Evolutionary conservation across 495 filamentous ascomycete genomes (phyloP).

Genomic region (Xylaria longipes): DNA sequence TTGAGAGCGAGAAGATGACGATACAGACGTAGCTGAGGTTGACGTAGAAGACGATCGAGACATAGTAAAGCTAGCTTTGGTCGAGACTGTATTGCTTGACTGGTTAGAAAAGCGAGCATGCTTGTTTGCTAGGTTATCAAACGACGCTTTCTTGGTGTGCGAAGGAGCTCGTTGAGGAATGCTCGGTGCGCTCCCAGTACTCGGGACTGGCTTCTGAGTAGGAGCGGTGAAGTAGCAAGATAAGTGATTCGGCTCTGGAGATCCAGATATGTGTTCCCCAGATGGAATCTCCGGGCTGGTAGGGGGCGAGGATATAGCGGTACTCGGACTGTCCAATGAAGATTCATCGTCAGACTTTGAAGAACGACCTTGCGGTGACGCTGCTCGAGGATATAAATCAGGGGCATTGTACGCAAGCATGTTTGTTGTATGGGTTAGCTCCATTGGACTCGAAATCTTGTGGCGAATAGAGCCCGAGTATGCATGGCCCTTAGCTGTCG

Average conservation of each 20-base stretch:
- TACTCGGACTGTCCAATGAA: constrained; percentile 63
- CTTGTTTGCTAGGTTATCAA: constrained; percentile 65
- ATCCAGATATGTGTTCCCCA: constrained; percentile 60
- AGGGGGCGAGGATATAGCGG: constrained; percentile 62
- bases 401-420: constrained; percentile 94
- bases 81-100: constrained; percentile 49
- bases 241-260: constrained; percentile 76
- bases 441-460: constrained; percentile 87
- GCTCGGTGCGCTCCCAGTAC: constrained; percentile 59
- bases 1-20: constrained; percentile 42
- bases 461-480: constrained; percentile 49
- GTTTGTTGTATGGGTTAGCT: constrained; percentile 92
- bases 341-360: constrained; percentile 60
- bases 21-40: constrained; percentile 51
- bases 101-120: constrained; percentile 60
- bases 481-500: constrained; percentile 45
- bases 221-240: constrained; percentile 76
- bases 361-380: constrained; percentile 62
- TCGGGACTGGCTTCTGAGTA: constrained; percentile 46
- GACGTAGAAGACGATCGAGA: constrained; percentile 56
- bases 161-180: constrained; percentile 79
- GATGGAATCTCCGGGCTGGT: constrained; percentile 80
- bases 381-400: constrained; percentile 64
- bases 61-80: constrained; percentile 53
- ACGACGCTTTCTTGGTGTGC: constrained; percentile 75